Evolutionary conservation across 805 yeast species (phyloP).

Genomic region (Candida stauntonica): DNA sequence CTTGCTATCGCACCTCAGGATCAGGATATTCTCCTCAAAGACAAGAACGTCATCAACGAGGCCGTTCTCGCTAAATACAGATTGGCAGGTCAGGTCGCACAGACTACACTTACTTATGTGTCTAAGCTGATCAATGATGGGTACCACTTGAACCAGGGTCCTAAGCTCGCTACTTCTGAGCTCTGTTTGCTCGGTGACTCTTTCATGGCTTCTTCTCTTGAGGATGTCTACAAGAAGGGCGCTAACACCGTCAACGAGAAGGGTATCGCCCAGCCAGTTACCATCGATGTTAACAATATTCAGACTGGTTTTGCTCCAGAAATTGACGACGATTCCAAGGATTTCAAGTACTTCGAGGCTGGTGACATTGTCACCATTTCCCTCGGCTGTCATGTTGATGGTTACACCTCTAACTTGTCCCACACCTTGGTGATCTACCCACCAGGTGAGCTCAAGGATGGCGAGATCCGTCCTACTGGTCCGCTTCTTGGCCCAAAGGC

Average conservation of each 20-base stretch:
- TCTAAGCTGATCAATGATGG: constrained; percentile 64
- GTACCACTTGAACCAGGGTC: constrained; percentile 52
- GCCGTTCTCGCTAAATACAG: constrained; percentile 75
- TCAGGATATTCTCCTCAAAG: constrained; percentile 64
- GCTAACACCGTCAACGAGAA: constrained; percentile 65
- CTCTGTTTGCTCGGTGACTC: constrained; percentile 82
- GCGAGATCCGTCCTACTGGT: constrained; percentile 50
- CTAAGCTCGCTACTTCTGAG: constrained; percentile 48
- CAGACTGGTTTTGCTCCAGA: constrained; percentile 85
- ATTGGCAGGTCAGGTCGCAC: constrained; percentile 84
- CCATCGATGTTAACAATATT: constrained; percentile 78
- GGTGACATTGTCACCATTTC: constrained; percentile 87
- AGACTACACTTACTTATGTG: constrained; percentile 70
- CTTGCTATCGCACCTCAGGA: constrained; percentile 73
- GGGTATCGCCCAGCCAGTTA: constrained; percentile 91
- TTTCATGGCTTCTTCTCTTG: constrained; percentile 56
- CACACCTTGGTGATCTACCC: constrained; percentile 88
- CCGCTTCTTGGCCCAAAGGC: constrained; percentile 84
- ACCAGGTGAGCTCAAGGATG: constrained; percentile 41
- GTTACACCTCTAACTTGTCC: constrained; percentile 81
- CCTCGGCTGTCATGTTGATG: constrained; percentile 91
- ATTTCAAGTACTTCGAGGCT: constrained; percentile 42
- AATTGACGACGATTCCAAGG: constrained; percentile 49
- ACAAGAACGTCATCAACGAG: constrained; percentile 62
- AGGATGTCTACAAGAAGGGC: constrained; percentile 51